A percentile compares a stretch with the other conserved stretches of the same genome.
These are phyloP conservation scores for Arthrobotrys musiformis DNA, from an alignment of 2,329 filamentous ascomycete genomes.

Conservation along the genomic window DNA sequence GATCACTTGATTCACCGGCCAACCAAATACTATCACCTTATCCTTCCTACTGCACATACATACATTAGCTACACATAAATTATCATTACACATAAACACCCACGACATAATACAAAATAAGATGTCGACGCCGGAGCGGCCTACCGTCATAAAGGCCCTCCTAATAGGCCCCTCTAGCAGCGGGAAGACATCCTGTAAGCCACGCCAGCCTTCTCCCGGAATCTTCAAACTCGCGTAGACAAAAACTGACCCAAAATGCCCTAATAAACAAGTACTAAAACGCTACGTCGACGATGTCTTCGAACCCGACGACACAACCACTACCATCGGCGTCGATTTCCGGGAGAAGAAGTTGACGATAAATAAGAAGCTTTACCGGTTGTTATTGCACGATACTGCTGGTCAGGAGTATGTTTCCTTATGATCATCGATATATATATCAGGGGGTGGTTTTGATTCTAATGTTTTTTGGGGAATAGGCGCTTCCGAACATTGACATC, in stretches of 20 bases:
- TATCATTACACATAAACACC: neutral
- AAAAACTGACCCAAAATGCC: constrained; percentile 17
- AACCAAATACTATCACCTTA: neutral
- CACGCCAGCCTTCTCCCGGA: constrained; percentile 5
- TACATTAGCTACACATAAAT: neutral
- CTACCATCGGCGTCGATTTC: constrained; percentile 71
- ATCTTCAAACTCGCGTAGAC: no score
- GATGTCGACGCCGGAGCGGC: constrained; percentile 45
- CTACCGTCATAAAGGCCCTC: constrained; percentile 68
- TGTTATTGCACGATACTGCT: constrained; percentile 68
- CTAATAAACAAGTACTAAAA: constrained; percentile 64
- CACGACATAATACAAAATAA: neutral
- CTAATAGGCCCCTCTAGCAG: constrained; percentile 70
- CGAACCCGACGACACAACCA: constrained; percentile 68
- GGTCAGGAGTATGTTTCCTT: constrained; percentile 58
- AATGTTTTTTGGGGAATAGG: constrained; percentile 39
- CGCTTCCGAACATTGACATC: constrained; percentile 67
- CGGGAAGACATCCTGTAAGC: constrained; percentile 69
- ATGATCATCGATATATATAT: neutral
- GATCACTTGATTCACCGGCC: neutral
- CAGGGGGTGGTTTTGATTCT: neutral
- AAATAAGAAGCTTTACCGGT: constrained; percentile 67
- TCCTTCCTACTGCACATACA: neutral
- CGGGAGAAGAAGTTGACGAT: constrained; percentile 70
- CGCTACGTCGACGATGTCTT: constrained; percentile 71